phyloP scores from a whole-genome alignment of 805 yeast genomes.

The Babjeviella inositovora region DNA sequence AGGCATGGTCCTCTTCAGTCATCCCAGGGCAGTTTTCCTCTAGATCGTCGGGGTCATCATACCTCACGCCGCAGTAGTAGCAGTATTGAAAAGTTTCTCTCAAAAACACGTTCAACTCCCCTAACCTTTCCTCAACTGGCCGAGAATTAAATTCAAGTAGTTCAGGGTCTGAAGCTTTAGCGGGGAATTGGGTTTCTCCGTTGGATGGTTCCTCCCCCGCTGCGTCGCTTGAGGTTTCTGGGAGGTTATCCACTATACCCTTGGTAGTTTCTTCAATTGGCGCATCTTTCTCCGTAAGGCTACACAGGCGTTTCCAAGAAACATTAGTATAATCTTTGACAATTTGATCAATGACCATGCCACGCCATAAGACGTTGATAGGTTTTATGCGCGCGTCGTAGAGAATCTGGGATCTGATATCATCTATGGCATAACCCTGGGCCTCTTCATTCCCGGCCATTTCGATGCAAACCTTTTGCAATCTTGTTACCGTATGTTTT shows the following conservation, averaged over 20 bases:
- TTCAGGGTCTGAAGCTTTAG: conserved; percentile 11
- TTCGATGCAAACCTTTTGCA: conserved; percentile 25
- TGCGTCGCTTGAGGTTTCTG: conserved; percentile 2
- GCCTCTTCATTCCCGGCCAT: conserved; percentile 16
- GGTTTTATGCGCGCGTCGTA: too few relatives aligned
- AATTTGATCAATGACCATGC: too few relatives aligned
- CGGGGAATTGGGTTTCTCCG: conserved; percentile 1
- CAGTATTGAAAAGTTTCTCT: conserved; percentile 25
- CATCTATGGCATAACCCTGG: too few relatives aligned
- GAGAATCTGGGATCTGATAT: too few relatives aligned
- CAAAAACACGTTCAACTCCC: conserved; percentile 16
- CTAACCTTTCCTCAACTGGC: conserved; percentile 10
- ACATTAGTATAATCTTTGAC: too few relatives aligned
- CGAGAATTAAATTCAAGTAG: conserved; percentile 10
- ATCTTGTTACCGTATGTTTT: conserved; percentile 6
- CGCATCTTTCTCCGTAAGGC: conserved; percentile 1
- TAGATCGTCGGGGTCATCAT: conserved; percentile 17
- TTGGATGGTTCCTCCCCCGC: conserved; percentile 2
- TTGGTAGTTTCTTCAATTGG: conserved; percentile 3
- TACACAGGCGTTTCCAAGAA: conserved; percentile 1
- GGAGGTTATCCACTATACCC: conserved; percentile 3
- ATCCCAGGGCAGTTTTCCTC: conserved; percentile 31
- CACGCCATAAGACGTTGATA: conserved; percentile 1
- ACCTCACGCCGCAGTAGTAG: conserved; percentile 30
- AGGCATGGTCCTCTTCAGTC: conserved; percentile 22